These are phyloP conservation scores for Tylopilus vinaceipallidus DNA, from an alignment of 768 basidiomycete genomes.

Conservation along the genomic window DNA sequence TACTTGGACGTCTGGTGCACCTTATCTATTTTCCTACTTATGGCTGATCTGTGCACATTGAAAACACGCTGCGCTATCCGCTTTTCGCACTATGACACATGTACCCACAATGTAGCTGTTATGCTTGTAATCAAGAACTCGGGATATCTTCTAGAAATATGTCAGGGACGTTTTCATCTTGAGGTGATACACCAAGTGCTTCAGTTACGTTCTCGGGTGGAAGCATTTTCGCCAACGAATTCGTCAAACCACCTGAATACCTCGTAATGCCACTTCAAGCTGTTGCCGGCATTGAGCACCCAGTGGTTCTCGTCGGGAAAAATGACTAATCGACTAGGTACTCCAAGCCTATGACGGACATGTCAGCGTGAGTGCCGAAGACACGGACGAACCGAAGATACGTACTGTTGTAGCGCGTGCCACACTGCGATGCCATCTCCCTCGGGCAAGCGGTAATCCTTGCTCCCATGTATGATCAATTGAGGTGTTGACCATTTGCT, in stretches of 20 bases:
- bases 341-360: constrained; percentile 46
- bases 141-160: not conserved
- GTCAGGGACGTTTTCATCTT: not conserved
- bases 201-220: constrained; percentile 13
- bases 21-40: constrained; percentile 16
- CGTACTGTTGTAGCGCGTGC: constrained; percentile 83
- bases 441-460: constrained; percentile 86
- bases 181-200: not conserved
- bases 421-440: constrained; percentile 81
- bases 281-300: constrained; percentile 81
- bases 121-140: constrained; percentile 1
- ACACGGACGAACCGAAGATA: constrained; percentile 10
- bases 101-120: constrained; percentile 8
- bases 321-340: constrained; percentile 75
- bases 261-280: constrained; percentile 94
- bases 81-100: constrained; percentile 1
- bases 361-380: not conserved
- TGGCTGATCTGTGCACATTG: constrained; percentile 1
- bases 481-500: constrained; percentile 84
- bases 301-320: constrained; percentile 95
- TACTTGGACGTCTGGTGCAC: not conserved
- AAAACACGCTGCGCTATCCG: constrained; percentile 6
- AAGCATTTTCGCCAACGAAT: constrained; percentile 46
- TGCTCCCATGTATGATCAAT: constrained; percentile 81
- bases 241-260: constrained; percentile 88